Conservation (phyloP, 805 yeast species). For the Suhomyces kilbournensis region DNA sequence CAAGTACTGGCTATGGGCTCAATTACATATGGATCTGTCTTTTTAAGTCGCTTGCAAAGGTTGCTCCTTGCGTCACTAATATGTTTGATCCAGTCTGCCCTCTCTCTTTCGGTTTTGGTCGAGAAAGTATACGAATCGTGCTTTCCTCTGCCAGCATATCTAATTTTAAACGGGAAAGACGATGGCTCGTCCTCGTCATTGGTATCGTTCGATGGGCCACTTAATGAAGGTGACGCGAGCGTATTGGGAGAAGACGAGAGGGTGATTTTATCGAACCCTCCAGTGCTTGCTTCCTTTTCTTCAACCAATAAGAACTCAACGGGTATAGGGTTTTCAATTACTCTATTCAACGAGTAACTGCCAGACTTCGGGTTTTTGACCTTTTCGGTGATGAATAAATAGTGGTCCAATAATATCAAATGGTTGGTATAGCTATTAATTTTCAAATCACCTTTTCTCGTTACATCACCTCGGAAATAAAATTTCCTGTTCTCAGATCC, state of each 20-base stretch:
- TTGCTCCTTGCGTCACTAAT: slow-evolving; percentile 48
- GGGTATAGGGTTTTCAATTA: slow-evolving; percentile 59
- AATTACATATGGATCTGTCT: slow-evolving; percentile 53
- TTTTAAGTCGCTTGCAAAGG: slow-evolving; percentile 26
- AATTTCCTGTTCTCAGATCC: slow-evolving; percentile 53
- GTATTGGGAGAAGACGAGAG: slow-evolving; percentile 12
- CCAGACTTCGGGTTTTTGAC: slow-evolving; percentile 37
- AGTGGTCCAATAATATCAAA: slow-evolving; percentile 68
- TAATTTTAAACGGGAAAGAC: slow-evolving; percentile 47
- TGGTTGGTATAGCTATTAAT: slow-evolving; percentile 51
- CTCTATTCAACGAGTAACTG: slow-evolving; percentile 12
- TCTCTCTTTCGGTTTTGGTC: slow-evolving; percentile 46
- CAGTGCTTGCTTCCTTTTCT: slow-evolving; percentile 27
- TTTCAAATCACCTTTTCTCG: slow-evolving; percentile 62
- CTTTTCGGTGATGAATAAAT: slow-evolving; percentile 60
- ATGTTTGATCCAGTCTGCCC: slow-evolving; percentile 56
- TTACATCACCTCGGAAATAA: slow-evolving; percentile 55
- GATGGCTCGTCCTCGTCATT: slow-evolving; percentile 26
- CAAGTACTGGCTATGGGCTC: slow-evolving; percentile 52
- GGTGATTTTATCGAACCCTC: slow-evolving; percentile 7
- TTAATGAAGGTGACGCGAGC: slow-evolving; percentile 4
- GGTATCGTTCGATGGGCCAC: slow-evolving; percentile 7
- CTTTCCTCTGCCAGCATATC: slow-evolving; percentile 56
- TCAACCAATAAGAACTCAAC: slow-evolving; percentile 57
- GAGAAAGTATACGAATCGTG: slow-evolving; percentile 51